These are phyloP conservation scores for Hymenotorrendiella dingleyae DNA, from an alignment of 2,329 filamentous ascomycete genomes.

Conservation along the genomic window DNA sequence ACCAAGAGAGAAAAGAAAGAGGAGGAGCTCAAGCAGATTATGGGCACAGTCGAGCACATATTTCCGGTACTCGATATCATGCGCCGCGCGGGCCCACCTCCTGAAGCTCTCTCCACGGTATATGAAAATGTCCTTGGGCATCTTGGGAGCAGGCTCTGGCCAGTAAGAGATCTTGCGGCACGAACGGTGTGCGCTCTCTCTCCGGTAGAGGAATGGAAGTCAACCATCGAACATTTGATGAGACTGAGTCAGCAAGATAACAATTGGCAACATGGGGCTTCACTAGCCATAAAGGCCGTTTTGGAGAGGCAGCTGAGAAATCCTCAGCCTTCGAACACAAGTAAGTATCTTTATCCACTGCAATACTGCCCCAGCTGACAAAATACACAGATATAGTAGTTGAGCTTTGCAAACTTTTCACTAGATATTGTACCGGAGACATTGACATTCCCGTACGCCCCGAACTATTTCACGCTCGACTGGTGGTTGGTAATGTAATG, in stretches of 20 bases:
- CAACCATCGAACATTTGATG: conserved; percentile 23
- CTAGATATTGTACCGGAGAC: background rate
- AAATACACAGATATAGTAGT: background rate
- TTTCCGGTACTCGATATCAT: conserved; percentile 82
- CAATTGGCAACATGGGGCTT: conserved; percentile 50
- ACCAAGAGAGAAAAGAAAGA: conserved; percentile 3
- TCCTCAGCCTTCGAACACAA: no score
- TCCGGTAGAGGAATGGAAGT: conserved; percentile 42
- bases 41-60: conserved; percentile 58
- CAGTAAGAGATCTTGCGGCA: conserved; percentile 74
- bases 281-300: conserved; percentile 51
- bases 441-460: background rate
- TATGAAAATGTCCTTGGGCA: conserved; percentile 54
- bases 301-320: conserved; percentile 46
- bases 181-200: conserved; percentile 63
- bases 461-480: conserved; percentile 28
- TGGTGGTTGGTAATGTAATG: conserved; percentile 30
- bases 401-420: background rate
- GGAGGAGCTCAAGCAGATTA: conserved; percentile 26
- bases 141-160: conserved; percentile 67
- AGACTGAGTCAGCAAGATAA: conserved; percentile 33
- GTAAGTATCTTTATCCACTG: no score
- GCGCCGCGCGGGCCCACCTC: conserved; percentile 62
- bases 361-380: no score
- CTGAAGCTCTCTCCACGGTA: conserved; percentile 47